A percentile compares a stretch with the other conserved stretches of the same genome.
These are phyloP conservation scores for Tolypocladium nubicola DNA, from an alignment of 2,329 filamentous ascomycete genomes.

Conservation along the genomic window DNA sequence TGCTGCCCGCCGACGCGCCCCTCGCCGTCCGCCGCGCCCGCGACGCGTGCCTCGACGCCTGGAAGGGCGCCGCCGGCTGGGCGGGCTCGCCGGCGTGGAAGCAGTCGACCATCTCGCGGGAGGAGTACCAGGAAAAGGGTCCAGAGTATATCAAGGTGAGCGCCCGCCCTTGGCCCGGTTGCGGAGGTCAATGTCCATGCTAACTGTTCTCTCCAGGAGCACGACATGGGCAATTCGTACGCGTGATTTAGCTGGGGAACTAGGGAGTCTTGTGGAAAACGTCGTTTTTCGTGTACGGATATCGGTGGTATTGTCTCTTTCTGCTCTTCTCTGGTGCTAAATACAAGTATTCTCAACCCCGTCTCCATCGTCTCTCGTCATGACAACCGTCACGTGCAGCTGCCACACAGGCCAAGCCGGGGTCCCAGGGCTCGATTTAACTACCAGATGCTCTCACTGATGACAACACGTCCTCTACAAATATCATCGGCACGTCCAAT, in stretches of 20 bases:
- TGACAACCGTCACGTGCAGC: not conserved
- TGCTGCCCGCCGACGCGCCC: slow-evolving; percentile 58
- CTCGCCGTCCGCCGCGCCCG: slow-evolving; percentile 63
- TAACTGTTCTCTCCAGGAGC: slow-evolving; percentile 36
- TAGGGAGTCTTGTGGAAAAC: not conserved
- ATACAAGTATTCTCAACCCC: not conserved
- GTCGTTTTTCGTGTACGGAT: not conserved
- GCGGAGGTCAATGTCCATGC: not conserved
- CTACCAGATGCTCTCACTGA: not conserved
- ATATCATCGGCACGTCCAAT: not conserved
- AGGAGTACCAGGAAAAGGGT: slow-evolving; percentile 88
- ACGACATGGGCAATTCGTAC: slow-evolving; percentile 55
- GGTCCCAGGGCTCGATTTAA: not conserved
- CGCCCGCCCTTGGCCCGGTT: slow-evolving; percentile 5
- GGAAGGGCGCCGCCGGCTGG: slow-evolving; percentile 88
- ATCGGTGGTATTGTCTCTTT: not conserved
- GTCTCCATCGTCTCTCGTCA: not conserved
- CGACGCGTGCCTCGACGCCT: slow-evolving; percentile 77
- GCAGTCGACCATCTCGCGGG: slow-evolving; percentile 58
- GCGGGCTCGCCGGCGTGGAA: slow-evolving; percentile 51
- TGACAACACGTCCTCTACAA: not conserved
- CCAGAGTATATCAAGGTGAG: slow-evolving; percentile 81
- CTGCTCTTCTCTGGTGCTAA: not conserved
- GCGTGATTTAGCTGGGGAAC: slow-evolving; percentile 18
- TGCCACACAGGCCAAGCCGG: not conserved